Percentiles rank a stretch among this genome's conserved stretches.
Evolutionary conservation across 805 yeast species (phyloP).

Genomic region (Candida golubevii): DNA sequence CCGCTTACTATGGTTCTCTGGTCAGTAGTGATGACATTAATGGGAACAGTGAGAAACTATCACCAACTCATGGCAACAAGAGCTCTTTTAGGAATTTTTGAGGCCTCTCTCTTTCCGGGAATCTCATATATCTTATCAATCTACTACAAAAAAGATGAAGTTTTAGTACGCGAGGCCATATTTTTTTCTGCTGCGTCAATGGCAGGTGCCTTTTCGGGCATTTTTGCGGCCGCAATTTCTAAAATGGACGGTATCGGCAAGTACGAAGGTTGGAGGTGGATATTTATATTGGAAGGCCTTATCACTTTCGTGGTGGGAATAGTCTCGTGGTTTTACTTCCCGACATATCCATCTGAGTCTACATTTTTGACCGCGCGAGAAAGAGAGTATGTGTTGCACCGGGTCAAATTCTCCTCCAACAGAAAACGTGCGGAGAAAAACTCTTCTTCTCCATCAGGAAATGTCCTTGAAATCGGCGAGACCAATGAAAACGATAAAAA

Average conservation of each 20-base stretch:
- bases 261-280: constrained; percentile 15
- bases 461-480: constrained; percentile 8
- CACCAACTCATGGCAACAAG: constrained; percentile 62
- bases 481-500: constrained; percentile 8
- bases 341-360: constrained; percentile 7
- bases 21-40: constrained; percentile 61
- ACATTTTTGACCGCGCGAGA: constrained; percentile 10
- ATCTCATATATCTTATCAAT: constrained; percentile 65
- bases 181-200: constrained; percentile 68
- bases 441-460: neutral
- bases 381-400: constrained; percentile 7
- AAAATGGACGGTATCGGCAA: constrained; percentile 42
- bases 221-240: constrained; percentile 60
- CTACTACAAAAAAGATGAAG: constrained; percentile 60
- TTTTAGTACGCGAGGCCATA: constrained; percentile 63
- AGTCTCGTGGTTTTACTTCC: constrained; percentile 7
- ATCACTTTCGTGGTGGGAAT: constrained; percentile 6
- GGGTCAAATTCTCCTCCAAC: constrained; percentile 8
- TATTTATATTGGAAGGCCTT: constrained; percentile 13
- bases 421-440: neutral
- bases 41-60: constrained; percentile 58
- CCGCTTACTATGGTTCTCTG: constrained; percentile 52
- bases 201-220: constrained; percentile 77
- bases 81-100: constrained; percentile 61
- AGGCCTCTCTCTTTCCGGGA: constrained; percentile 71